Evolutionary conservation across 768 basidiomycete species (phyloP), one percentile per base, ranked within the genome.

Genomic region (Boletus sensibilis): DNA sequence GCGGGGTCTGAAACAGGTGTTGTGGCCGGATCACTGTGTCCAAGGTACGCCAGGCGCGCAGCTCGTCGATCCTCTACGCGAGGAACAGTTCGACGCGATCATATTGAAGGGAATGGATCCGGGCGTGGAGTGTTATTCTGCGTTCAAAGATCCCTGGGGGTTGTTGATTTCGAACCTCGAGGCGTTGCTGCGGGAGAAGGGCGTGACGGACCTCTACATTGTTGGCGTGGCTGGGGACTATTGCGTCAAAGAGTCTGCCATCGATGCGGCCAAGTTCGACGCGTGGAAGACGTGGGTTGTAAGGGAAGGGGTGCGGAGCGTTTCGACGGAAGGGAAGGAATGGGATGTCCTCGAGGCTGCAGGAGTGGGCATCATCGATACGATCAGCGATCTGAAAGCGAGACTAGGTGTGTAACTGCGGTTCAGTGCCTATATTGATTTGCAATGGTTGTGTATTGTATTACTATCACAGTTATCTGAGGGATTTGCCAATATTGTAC

Each of bases 11-110:
- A 68, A 77, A 40, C 87, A 89, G 69, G 79, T 82, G 27, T 72
- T 93, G 33, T 94, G 92, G 92, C 91, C 92, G 0, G 84, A 83
- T 60, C 92, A 93, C 67, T 92, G 91, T 62, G 79, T 92, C 23
- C 81, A 80, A 50, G 76, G 76, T 43, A 79, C 79, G 0, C 72
- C 63, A 2, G 92, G 92, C 2, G 80, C 82, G 18, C 80, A 83
- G 61, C 77, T 92, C 41, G 83, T 88, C 29, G 65, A 75, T 3
- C 80, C 78, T 25, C 63, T 92, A n/a, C 63, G 75, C 48, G 68
- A 72, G 27, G 66, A 66, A 35, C 65, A 65, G 40, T 70, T 79
- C 42, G 78, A 81, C 37, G 70, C 74, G 11, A 70, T 83, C 38
- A 68, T 81, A 16, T 69, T 72, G 53, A 86, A 86, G 74, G 89